These are phyloP conservation scores for Oenanthe javanica DNA, from an alignment of 140 eudicot genomes.

Conservation along the genomic window DNA sequence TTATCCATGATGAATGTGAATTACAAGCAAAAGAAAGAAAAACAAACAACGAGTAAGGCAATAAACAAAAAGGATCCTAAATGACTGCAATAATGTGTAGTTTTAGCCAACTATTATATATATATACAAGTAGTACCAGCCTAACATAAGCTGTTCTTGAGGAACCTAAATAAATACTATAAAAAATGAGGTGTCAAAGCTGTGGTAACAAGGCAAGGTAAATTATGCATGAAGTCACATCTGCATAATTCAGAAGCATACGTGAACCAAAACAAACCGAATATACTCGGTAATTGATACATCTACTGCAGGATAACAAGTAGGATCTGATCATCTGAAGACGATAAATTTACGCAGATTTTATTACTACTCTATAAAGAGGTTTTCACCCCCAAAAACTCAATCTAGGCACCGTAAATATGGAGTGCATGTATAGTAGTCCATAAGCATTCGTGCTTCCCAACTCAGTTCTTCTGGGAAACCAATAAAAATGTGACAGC, in stretches of 20 bases:
- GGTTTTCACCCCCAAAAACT: not conserved
- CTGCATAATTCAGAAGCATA: not conserved
- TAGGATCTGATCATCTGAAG: not conserved
- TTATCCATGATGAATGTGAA: constrained; percentile 39
- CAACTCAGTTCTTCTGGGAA: constrained; percentile 25
- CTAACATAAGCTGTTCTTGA: constrained; percentile 2
- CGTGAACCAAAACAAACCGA: not conserved
- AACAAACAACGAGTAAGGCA: not conserved
- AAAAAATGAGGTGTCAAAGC: not conserved
- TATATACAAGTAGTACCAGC: not conserved
- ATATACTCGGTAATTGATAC: not conserved
- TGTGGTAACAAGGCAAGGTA: not conserved
- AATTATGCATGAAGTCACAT: constrained; percentile 5
- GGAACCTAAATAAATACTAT: not conserved
- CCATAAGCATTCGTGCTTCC: constrained; percentile 42
- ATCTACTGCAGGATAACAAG: not conserved
- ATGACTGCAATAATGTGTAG: not conserved
- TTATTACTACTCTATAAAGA: not conserved
- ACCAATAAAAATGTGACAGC: constrained; percentile 32
- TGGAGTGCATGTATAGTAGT: not conserved
- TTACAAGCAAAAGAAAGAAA: constrained; percentile 10
- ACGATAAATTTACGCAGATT: not conserved
- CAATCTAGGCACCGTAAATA: too few species aligned
- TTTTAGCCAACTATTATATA: constrained; percentile 12
- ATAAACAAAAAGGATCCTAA: not conserved